These are phyloP conservation scores for Xerocomellus amylosporus DNA, from an alignment of 768 basidiomycete species.

Conservation along the genomic window DNA sequence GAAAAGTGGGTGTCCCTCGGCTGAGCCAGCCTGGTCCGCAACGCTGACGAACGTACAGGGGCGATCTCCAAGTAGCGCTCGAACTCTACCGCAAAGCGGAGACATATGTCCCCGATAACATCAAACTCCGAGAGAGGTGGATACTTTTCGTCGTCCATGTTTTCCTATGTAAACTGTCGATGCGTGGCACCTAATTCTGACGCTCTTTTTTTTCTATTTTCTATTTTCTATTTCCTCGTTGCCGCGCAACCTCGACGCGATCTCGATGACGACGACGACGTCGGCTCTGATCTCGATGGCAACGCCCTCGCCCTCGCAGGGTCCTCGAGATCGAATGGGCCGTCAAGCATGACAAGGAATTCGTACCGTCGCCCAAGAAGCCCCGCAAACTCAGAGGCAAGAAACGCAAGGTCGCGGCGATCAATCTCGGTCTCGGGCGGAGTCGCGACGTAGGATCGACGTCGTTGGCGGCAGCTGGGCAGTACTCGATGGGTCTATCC, in stretches of 20 bases:
- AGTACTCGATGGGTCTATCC: conserved; percentile 16
- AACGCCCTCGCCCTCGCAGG: conserved; percentile 35
- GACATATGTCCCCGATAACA: conserved; percentile 80
- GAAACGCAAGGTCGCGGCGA: conserved; percentile 30
- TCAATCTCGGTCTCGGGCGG: conserved; percentile 9
- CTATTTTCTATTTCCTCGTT: no score
- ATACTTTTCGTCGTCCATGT: conserved; percentile 68
- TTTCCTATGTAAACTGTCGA: conserved; percentile 55
- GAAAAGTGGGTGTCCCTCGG: conserved; percentile 58
- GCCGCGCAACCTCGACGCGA: no score
- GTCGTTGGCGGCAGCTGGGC: conserved; percentile 13
- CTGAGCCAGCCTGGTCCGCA: not conserved
- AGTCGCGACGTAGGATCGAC: conserved; percentile 11
- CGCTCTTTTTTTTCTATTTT: conserved; percentile 29
- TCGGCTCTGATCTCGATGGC: not conserved
- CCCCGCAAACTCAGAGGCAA: conserved; percentile 34
- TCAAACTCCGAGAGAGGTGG: conserved; percentile 86
- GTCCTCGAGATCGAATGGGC: conserved; percentile 84
- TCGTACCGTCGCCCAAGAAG: conserved; percentile 55
- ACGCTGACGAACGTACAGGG: conserved; percentile 40
- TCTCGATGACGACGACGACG: no score
- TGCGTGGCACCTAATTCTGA: conserved; percentile 40
- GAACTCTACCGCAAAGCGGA: conserved; percentile 82
- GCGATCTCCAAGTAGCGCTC: conserved; percentile 76
- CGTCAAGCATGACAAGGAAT: conserved; percentile 58